Percentiles rank a stretch among this genome's conserved stretches.
Conservation (phyloP, 306 rosid genomes). For the Trifolium pratense region DNA sequence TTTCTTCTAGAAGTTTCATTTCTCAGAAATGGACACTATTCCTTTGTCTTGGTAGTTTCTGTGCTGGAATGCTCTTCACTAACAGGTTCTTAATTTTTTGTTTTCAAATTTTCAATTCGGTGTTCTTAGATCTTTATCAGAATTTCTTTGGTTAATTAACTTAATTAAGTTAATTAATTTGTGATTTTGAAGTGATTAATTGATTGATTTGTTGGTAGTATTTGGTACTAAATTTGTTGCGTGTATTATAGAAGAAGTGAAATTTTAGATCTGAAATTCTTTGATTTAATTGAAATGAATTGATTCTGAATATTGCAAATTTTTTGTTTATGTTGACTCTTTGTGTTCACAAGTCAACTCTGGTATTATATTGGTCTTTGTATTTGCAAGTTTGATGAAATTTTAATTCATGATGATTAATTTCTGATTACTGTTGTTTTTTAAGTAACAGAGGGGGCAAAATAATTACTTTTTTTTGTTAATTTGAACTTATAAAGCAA, state of each 20-base stretch:
- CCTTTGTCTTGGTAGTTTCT: conserved; percentile 85
- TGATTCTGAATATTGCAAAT: conserved; percentile 7
- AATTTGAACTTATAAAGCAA: not conserved
- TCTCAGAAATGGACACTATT: conserved; percentile 82
- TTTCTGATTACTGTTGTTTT: conserved; percentile 19
- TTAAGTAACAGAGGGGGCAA: not conserved
- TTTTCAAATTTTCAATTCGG: not conserved
- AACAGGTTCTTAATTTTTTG: conserved; percentile 60
- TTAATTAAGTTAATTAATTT: not conserved
- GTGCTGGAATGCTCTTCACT: conserved; percentile 92
- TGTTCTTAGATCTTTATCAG: conserved; percentile 35
- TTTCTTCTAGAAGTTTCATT: conserved; percentile 64
- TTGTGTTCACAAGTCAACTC: conserved; percentile 32
- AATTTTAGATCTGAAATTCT: conserved; percentile 47
- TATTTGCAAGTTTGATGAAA: conserved; percentile 22
- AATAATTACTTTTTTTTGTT: not conserved
- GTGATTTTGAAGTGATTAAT: conserved; percentile 23
- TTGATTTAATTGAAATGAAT: conserved; percentile 25
- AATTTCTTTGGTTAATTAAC: not conserved
- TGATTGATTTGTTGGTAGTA: conserved; percentile 1
- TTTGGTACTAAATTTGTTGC: not conserved
- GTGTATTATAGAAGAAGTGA: conserved; percentile 17
- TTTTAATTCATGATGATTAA: conserved; percentile 6
- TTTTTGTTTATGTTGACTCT: conserved; percentile 32
- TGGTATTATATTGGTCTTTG: conserved; percentile 6